phyloP scores from a whole-genome alignment of 2,329 filamentous ascomycete genomes.

The Neonectria hederae region DNA sequence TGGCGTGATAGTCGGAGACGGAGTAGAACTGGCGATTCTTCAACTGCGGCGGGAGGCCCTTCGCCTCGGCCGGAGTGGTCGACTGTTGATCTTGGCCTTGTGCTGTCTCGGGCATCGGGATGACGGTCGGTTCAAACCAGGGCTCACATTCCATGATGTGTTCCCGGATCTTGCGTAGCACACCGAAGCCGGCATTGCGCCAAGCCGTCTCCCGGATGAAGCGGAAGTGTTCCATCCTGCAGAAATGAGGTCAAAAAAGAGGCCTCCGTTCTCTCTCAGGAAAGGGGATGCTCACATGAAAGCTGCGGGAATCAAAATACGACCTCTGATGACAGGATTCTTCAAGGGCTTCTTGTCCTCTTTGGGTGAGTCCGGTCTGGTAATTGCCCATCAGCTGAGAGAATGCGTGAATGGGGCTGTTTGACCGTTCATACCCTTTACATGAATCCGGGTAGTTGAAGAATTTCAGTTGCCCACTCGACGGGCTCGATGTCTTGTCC shows the following conservation, averaged over 20 bases:
- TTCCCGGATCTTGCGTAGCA: constrained; percentile 62
- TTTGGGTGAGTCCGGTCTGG: constrained; percentile 9
- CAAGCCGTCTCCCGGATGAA: constrained; percentile 51
- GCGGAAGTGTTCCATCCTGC: constrained; percentile 39
- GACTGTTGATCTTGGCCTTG: constrained; percentile 21
- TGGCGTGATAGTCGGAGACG: constrained; percentile 55
- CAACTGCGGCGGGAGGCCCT: constrained; percentile 47
- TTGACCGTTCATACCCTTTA: neutral
- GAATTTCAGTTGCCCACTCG: constrained; percentile 1
- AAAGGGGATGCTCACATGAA: constrained; percentile 3
- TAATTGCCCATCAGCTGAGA: neutral
- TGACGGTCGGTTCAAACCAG: constrained; percentile 57
- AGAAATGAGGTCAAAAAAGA: neutral
- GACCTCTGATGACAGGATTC: constrained; percentile 17
- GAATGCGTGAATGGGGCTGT: neutral
- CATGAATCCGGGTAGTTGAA: constrained; percentile 19
- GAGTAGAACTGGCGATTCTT: constrained; percentile 46
- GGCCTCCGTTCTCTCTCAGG: neutral
- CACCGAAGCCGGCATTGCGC: constrained; percentile 70
- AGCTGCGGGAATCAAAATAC: constrained; percentile 11
- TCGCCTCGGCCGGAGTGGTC: neutral
- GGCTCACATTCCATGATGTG: constrained; percentile 61
- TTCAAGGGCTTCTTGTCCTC: constrained; percentile 10
- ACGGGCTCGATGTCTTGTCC: neutral
- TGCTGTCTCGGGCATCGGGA: constrained; percentile 49